These are phyloP conservation scores for Sordariomycetes sp. DNA, from an alignment of 2,329 filamentous ascomycete species.

Conservation along the genomic window DNA sequence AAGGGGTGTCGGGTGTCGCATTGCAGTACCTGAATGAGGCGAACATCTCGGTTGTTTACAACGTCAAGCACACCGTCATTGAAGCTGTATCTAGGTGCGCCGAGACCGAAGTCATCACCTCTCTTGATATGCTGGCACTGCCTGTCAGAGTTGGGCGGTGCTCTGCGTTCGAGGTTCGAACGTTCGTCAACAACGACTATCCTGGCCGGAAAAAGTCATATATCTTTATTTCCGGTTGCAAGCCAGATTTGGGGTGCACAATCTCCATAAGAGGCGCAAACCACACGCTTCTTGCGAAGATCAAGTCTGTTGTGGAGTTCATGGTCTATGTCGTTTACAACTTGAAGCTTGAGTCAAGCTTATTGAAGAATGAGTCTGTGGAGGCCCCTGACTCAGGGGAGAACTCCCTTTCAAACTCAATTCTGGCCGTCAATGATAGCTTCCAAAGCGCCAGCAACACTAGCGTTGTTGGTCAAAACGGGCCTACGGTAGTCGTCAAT, in stretches of 20 bases:
- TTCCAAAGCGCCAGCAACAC: slow-evolving; percentile 21
- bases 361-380: slow-evolving; percentile 89
- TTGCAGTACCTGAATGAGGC: slow-evolving; percentile 81
- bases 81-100: slow-evolving; percentile 91
- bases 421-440: slow-evolving; percentile 30
- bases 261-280: slow-evolving; percentile 82
- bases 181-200: slow-evolving; percentile 73
- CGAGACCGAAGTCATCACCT: slow-evolving; percentile 86
- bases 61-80: slow-evolving; percentile 92
- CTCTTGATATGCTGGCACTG: slow-evolving; percentile 81
- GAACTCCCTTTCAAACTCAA: slow-evolving; percentile 26
- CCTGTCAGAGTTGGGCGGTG: slow-evolving; percentile 68
- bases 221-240: slow-evolving; percentile 86
- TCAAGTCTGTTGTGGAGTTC: slow-evolving; percentile 94
- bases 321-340: slow-evolving; percentile 99
- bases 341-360: slow-evolving; percentile 85
- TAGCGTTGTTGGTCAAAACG: slow-evolving; percentile 18
- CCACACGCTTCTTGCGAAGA: slow-evolving; percentile 58
- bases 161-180: slow-evolving; percentile 88
- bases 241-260: slow-evolving; percentile 85
- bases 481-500: slow-evolving; percentile 20
- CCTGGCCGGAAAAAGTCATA: slow-evolving; percentile 82
- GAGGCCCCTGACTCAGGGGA: slow-evolving; percentile 61
- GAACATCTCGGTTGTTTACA: slow-evolving; percentile 88
- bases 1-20: slow-evolving; percentile 84